Evolutionary conservation across 805 yeast genomes (phyloP).

Genomic region (Priceomyces fermenticarens): DNA sequence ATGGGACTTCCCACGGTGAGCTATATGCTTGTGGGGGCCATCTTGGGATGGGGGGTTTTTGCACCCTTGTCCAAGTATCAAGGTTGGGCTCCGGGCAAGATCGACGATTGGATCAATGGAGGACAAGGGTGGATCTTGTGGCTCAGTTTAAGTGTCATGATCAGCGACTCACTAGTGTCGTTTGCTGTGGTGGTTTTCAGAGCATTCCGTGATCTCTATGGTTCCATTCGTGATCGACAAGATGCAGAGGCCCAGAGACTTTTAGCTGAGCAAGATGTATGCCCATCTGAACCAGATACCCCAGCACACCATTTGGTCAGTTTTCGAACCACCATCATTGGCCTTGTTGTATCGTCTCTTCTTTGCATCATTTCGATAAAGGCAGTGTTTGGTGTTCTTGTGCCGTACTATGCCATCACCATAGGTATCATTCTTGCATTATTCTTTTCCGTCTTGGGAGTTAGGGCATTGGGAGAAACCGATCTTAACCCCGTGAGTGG

Average conservation of each 20-base stretch:
- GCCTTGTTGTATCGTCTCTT: conserved; percentile 63
- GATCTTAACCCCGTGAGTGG: conserved; percentile 97
- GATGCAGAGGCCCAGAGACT: not conserved
- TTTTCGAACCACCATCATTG: conserved; percentile 47
- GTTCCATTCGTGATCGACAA: conserved; percentile 1
- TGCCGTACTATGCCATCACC: conserved; percentile 69
- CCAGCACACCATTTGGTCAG: conserved; percentile 50
- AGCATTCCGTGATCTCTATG: conserved; percentile 26
- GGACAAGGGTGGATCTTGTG: conserved; percentile 98
- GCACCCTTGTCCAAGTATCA: conserved; percentile 69
- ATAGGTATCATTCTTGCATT: conserved; percentile 74
- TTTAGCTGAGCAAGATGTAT: not conserved
- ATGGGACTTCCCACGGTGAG: conserved; percentile 93
- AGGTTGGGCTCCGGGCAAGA: conserved; percentile 88
- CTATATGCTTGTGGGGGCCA: conserved; percentile 85
- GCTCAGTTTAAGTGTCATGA: conserved; percentile 91
- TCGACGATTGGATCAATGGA: conserved; percentile 91
- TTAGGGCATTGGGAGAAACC: conserved; percentile 93
- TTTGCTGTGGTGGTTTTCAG: conserved; percentile 59
- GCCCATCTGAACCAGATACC: not conserved
- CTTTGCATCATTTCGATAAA: conserved; percentile 66
- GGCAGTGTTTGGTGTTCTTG: conserved; percentile 62
- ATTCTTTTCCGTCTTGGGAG: conserved; percentile 79
- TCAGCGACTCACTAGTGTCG: conserved; percentile 83
- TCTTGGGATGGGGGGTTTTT: conserved; percentile 90